Percentiles rank a stretch among this genome's conserved stretches.
Conservation (phyloP, 495 filamentous ascomycete species). For the Aspergillus homomorphus region DNA sequence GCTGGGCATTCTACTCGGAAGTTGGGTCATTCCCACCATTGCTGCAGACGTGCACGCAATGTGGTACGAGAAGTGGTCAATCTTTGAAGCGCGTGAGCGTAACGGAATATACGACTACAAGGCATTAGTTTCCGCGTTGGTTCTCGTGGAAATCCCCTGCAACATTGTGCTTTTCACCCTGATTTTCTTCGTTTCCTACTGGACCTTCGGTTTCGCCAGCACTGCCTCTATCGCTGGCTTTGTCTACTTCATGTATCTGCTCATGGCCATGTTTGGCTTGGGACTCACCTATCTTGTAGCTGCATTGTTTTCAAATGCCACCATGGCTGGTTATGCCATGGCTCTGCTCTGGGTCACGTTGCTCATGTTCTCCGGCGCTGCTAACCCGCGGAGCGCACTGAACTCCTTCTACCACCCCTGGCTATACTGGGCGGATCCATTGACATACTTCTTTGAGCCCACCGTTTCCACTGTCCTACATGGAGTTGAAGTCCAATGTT, state of each 20-base stretch:
- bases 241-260: neutral
- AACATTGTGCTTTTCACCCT: neutral
- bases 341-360: conserved; percentile 7
- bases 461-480: conserved; percentile 1
- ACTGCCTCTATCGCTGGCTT: neutral
- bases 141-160: conserved; percentile 5
- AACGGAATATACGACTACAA: conserved; percentile 8
- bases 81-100: conserved; percentile 5
- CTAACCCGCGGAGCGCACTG: neutral
- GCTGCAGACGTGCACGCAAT: neutral
- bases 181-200: conserved; percentile 3
- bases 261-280: neutral
- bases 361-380: neutral
- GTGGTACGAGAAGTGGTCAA: conserved; percentile 7
- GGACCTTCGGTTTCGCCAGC: conserved; percentile 3
- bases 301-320: conserved; percentile 1
- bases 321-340: conserved; percentile 8
- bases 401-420: conserved; percentile 12
- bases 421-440: conserved; percentile 4
- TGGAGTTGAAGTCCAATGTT: neutral
- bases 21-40: conserved; percentile 3
- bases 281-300: neutral
- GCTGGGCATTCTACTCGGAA: neutral
- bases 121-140: neutral
- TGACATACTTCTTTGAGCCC: neutral